Conservation (phyloP, 2,329 filamentous ascomycete genomes). For the Diaporthe nobilis region DNA sequence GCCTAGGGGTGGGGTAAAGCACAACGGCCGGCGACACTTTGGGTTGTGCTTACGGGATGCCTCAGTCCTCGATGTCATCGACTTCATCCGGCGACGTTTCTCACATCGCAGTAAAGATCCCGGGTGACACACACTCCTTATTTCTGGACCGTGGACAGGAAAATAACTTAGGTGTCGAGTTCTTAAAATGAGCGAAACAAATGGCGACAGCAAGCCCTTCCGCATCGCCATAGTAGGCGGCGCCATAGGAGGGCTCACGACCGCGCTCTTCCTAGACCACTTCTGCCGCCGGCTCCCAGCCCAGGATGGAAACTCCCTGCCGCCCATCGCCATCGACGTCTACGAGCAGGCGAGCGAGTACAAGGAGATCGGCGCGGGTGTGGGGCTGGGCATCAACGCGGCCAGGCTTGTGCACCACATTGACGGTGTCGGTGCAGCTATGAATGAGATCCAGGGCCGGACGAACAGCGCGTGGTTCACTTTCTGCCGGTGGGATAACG, state of each 20-base stretch:
- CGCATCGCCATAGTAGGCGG: conserved; percentile 39
- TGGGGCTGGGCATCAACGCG: conserved; percentile 54
- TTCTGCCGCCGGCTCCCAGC: conserved; percentile 22
- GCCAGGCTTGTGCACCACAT: conserved; percentile 37
- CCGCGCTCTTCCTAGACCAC: conserved; percentile 37
- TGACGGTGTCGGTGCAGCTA: conserved; percentile 29
- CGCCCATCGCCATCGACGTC: conserved; percentile 31
- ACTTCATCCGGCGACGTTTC: background rate
- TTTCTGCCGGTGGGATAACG: conserved; percentile 36
- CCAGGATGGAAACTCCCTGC: background rate
- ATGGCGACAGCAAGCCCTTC: conserved; percentile 18
- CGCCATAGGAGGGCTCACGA: conserved; percentile 38
- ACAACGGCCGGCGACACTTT: background rate
- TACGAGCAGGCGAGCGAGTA: conserved; percentile 40
- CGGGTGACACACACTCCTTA: rapidly evolving
- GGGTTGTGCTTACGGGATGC: conserved; percentile 3
- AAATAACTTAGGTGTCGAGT: background rate
- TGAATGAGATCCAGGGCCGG: conserved; percentile 35
- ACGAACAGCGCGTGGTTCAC: conserved; percentile 33
- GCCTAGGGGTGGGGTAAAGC: conserved; percentile 11
- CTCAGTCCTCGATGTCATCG: conserved; percentile 18
- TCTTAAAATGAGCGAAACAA: conserved; percentile 5
- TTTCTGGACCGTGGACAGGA: background rate
- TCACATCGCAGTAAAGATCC: background rate
- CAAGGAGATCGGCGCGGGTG: conserved; percentile 38